phyloP scores from a whole-genome alignment of 2,329 filamentous ascomycete species.

The Phaeosphaeria sp. region DNA sequence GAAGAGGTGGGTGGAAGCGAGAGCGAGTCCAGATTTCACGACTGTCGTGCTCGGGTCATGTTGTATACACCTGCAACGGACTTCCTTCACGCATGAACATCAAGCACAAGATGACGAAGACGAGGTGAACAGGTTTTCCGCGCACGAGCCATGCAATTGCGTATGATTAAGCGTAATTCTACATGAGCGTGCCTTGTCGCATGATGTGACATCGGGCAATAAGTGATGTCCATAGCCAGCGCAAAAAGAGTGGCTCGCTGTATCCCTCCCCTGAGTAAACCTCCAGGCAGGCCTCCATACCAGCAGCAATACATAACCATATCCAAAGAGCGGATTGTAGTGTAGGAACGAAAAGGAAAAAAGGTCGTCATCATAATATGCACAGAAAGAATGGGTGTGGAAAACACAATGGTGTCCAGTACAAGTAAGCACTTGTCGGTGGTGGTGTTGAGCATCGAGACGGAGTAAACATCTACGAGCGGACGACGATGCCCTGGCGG shows the following conservation, averaged over 20 bases:
- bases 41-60: slow-evolving; percentile 6
- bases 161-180: slow-evolving; percentile 17
- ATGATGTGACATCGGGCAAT: slow-evolving; percentile 13
- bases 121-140: slow-evolving; percentile 6
- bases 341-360: slow-evolving; percentile 19
- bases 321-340: slow-evolving; percentile 7
- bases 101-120: not conserved
- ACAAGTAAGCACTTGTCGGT: not conserved
- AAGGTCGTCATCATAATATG: slow-evolving; percentile 37
- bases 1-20: slow-evolving; percentile 11
- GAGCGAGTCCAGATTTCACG: slow-evolving; percentile 1
- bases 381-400: slow-evolving; percentile 31
- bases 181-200: slow-evolving; percentile 31
- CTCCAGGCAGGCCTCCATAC: slow-evolving; percentile 14
- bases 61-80: not conserved
- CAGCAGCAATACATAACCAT: slow-evolving; percentile 25
- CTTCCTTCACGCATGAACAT: not conserved
- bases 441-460: not conserved
- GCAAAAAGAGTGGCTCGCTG: slow-evolving; percentile 13
- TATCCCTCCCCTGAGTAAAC: slow-evolving; percentile 7
- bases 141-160: slow-evolving; percentile 35
- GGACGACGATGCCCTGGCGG: slow-evolving; percentile 55
- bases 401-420: slow-evolving; percentile 16
- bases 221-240: slow-evolving; percentile 11
- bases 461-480: slow-evolving; percentile 26